These are phyloP conservation scores for Saccharomyces hybrid DNA, from an alignment of 1,139 yeast species.

Conservation along the genomic window DNA sequence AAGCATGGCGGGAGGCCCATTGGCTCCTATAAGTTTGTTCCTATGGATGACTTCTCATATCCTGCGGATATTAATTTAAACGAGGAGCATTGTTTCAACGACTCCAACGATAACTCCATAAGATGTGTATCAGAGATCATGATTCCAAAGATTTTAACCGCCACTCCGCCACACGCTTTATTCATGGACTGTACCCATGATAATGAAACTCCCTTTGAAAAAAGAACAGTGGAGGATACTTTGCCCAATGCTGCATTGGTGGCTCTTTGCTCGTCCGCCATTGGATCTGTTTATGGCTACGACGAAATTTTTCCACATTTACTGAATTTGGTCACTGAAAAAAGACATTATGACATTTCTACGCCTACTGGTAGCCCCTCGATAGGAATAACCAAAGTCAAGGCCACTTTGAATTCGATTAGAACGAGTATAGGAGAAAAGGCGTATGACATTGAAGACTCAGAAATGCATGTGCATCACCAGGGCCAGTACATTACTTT, in stretches of 20 bases:
- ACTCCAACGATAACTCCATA: slow-evolving; percentile 25
- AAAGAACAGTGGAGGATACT: slow-evolving; percentile 89
- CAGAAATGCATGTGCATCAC: slow-evolving; percentile 91
- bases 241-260: slow-evolving; percentile 92
- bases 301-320: slow-evolving; percentile 86
- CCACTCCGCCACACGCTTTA: slow-evolving; percentile 79
- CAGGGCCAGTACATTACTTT: slow-evolving; percentile 89
- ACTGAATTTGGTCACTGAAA: slow-evolving; percentile 75
- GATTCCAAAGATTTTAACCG: slow-evolving; percentile 55
- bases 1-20: slow-evolving; percentile 93
- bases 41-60: slow-evolving; percentile 63
- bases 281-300: slow-evolving; percentile 90
- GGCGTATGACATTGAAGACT: slow-evolving; percentile 61
- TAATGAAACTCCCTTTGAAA: slow-evolving; percentile 81
- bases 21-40: slow-evolving; percentile 78
- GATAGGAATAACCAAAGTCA: slow-evolving; percentile 52
- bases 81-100: slow-evolving; percentile 19
- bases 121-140: slow-evolving; percentile 49
- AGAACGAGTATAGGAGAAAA: slow-evolving; percentile 58
- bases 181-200: slow-evolving; percentile 98
- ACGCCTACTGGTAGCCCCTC: slow-evolving; percentile 42
- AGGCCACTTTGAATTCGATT: slow-evolving; percentile 50
- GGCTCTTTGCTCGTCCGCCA: slow-evolving; percentile 86
- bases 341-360: slow-evolving; percentile 51
- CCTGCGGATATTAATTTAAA: slow-evolving; percentile 46